A percentile compares a stretch with the other conserved stretches of the same genome.
Evolutionary conservation across 75 land plant genomes (phyloP).

Genomic region (Cupressus sempervirens): DNA sequence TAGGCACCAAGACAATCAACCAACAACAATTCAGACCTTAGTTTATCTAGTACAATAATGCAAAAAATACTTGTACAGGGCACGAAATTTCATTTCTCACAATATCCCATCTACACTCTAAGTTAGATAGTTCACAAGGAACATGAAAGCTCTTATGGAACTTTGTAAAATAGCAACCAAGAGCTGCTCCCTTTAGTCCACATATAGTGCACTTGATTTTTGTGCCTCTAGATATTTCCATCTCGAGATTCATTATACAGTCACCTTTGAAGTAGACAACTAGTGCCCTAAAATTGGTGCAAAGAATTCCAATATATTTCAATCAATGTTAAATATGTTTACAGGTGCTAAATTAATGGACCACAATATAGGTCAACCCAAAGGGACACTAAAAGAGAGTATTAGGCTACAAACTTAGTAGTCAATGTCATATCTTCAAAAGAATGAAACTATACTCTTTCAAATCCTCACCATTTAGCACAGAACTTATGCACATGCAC

Average conservation of each 20-base stretch:
- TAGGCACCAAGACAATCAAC: neutral
- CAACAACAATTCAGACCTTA: neutral
- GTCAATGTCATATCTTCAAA: neutral
- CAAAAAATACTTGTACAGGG: neutral
- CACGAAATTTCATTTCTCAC: slow-evolving; percentile 29
- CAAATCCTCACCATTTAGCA: slow-evolving; percentile 63
- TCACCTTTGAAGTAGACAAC: slow-evolving; percentile 64
- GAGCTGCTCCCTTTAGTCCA: slow-evolving; percentile 82
- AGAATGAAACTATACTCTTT: neutral
- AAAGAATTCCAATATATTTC: neutral
- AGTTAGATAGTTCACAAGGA: slow-evolving; percentile 63
- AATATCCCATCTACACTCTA: slow-evolving; percentile 63
- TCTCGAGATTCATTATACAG: slow-evolving; percentile 48
- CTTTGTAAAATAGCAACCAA: slow-evolving; percentile 67
- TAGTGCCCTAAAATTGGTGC: slow-evolving; percentile 65
- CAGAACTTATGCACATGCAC: slow-evolving; percentile 72
- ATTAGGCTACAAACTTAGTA: neutral
- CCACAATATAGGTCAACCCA: neutral
- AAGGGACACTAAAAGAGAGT: neutral
- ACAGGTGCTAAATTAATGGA: neutral
- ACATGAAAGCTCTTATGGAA: slow-evolving; percentile 75
- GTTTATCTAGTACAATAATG: neutral
- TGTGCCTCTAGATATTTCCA: slow-evolving; percentile 61
- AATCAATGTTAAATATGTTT: neutral
- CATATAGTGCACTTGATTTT: slow-evolving; percentile 72